A percentile compares a stretch with the other conserved stretches of the same genome.
phyloP scores from a whole-genome alignment of 352 stramenopile species.

The Paralagenidium karlingii region DNA sequence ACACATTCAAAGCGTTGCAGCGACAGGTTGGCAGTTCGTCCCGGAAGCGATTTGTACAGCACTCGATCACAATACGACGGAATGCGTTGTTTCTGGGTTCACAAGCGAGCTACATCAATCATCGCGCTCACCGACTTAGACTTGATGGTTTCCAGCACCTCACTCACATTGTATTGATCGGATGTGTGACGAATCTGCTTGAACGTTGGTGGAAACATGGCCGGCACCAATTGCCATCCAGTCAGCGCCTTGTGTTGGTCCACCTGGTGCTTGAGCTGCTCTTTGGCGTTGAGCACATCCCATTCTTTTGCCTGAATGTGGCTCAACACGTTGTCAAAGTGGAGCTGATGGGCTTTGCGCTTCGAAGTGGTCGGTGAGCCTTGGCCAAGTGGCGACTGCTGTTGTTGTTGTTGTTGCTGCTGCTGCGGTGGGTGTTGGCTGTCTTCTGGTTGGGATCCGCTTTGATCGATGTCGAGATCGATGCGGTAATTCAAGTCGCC shows the following conservation, averaged over 20 bases:
- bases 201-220: conserved; percentile 72
- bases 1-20: conserved; percentile 41
- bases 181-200: conserved; percentile 50
- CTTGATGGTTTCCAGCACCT: neutral
- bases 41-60: conserved; percentile 67
- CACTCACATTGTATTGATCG: conserved; percentile 28
- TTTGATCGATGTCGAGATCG: conserved; percentile 59
- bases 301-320: conserved; percentile 55
- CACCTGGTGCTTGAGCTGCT: conserved; percentile 67
- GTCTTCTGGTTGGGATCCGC: too few species aligned
- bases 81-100: conserved; percentile 39
- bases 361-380: too few species aligned
- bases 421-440: too few species aligned
- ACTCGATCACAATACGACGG: conserved; percentile 80
- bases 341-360: conserved; percentile 43
- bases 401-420: too few species aligned
- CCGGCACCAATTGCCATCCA: conserved; percentile 45
- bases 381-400: too few species aligned
- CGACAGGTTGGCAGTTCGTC: conserved; percentile 33
- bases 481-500: conserved; percentile 83
- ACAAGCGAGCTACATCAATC: neutral
- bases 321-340: conserved; percentile 48
- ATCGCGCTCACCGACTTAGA: neutral
- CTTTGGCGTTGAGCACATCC: conserved; percentile 42
- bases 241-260: conserved; percentile 34